Evolutionary conservation across 179 eudicot species (phyloP).

Genomic region (Corrigiola litoralis): DNA sequence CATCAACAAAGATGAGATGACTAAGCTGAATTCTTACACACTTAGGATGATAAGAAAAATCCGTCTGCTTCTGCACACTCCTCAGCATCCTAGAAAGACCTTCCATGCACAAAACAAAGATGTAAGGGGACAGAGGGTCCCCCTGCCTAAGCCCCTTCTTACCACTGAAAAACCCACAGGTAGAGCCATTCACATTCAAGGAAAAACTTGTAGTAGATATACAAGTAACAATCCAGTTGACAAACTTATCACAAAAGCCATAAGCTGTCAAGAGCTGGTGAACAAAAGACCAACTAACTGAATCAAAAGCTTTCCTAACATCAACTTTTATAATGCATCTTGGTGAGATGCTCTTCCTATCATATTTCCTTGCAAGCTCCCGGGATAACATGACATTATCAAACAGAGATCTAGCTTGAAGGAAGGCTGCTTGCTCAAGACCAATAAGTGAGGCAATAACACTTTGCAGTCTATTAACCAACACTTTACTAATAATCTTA

Average conservation of each 20-base stretch:
- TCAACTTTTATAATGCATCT: neutral
- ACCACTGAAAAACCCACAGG: neutral
- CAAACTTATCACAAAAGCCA: neutral
- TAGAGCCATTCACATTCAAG: neutral
- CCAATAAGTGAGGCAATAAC: neutral
- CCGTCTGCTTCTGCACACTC: fast-evolving
- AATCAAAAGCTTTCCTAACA: neutral
- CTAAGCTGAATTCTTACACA: neutral
- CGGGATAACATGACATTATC: neutral
- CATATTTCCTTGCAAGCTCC: neutral
- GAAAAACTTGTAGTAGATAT: neutral
- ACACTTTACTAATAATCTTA: neutral
- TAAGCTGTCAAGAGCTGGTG: neutral
- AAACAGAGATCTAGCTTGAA: neutral
- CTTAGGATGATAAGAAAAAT: neutral
- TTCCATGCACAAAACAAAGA: neutral
- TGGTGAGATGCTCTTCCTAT: neutral
- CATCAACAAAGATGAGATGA: neutral
- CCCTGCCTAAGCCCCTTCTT: neutral
- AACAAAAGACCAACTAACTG: neutral
- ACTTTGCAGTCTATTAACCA: no score
- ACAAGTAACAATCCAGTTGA: neutral
- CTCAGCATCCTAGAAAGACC: neutral
- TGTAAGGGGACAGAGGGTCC: neutral
- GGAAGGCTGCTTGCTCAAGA: neutral